A percentile compares a stretch with the other conserved stretches of the same genome.
phyloP scores from a whole-genome alignment of 2,329 filamentous ascomycete genomes.

The Akanthomyces muscarius region DNA sequence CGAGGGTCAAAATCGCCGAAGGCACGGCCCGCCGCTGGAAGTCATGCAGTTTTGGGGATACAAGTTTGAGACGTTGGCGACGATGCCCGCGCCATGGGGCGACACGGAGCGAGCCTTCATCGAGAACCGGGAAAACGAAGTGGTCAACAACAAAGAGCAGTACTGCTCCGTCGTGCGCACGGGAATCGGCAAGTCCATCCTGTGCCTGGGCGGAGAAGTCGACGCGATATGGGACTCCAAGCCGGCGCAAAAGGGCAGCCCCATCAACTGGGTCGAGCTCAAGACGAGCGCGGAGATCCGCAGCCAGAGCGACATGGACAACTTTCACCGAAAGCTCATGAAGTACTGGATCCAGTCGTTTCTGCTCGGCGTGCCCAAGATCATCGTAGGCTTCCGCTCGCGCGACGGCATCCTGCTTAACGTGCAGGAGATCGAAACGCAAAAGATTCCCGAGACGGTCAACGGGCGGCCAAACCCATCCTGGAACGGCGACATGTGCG shows the following conservation, averaged over 20 bases:
- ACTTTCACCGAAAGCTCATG: slow-evolving; percentile 84
- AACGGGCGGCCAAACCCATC: slow-evolving; percentile 59
- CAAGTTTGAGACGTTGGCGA: slow-evolving; percentile 87
- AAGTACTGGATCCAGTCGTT: slow-evolving; percentile 98
- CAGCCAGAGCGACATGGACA: slow-evolving; percentile 62
- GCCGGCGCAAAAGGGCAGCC: slow-evolving; percentile 58
- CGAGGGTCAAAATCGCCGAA: slow-evolving; percentile 37
- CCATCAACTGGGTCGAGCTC: slow-evolving; percentile 89
- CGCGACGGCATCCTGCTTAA: slow-evolving; percentile 65
- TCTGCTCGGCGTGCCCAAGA: slow-evolving; percentile 83
- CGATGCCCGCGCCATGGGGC: slow-evolving; percentile 71
- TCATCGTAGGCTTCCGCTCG: slow-evolving; percentile 84
- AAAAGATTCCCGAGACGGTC: slow-evolving; percentile 71
- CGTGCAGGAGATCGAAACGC: slow-evolving; percentile 76
- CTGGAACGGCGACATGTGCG: slow-evolving; percentile 92
- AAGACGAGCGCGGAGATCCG: slow-evolving; percentile 80
- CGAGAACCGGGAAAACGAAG: slow-evolving; percentile 64
- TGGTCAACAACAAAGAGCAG: slow-evolving; percentile 86
- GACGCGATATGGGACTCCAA: slow-evolving; percentile 88
- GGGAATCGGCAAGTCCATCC: slow-evolving; percentile 68
- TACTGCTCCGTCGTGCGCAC: slow-evolving; percentile 94
- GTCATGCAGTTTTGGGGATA: slow-evolving; percentile 96
- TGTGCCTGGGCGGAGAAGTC: slow-evolving; percentile 89
- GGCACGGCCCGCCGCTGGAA: slow-evolving; percentile 56
- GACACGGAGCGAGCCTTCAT: slow-evolving; percentile 72